Evolutionary conservation across 2,329 filamentous ascomycete species (phyloP).

Genomic region (Thielaviopsis punctulata): DNA sequence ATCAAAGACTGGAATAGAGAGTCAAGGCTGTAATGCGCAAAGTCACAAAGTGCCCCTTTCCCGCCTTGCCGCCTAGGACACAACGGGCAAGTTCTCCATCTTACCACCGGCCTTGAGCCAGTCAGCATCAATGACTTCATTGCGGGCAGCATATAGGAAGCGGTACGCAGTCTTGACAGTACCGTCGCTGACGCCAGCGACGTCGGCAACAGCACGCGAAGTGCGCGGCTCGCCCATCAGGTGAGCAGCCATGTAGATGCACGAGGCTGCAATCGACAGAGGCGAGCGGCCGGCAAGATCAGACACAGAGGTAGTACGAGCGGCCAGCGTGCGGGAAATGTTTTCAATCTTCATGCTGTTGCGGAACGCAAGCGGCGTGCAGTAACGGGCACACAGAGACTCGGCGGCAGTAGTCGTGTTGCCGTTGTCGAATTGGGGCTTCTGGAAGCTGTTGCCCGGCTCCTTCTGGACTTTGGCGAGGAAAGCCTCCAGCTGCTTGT

Average conservation of each 20-base stretch:
- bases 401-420: slow-evolving; percentile 60
- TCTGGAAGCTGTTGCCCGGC: slow-evolving; percentile 26
- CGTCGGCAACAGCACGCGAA: slow-evolving; percentile 71
- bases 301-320: slow-evolving; percentile 58
- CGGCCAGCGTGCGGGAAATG: slow-evolving; percentile 62
- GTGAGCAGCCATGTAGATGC: slow-evolving; percentile 89
- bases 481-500: slow-evolving; percentile 84
- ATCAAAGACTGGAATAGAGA: too few relatives aligned
- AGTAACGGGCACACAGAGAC: slow-evolving; percentile 79
- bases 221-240: slow-evolving; percentile 63
- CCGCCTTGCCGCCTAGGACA: neutral
- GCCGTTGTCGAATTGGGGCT: slow-evolving; percentile 50
- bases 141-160: slow-evolving; percentile 57
- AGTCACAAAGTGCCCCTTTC: neutral
- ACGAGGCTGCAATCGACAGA: slow-evolving; percentile 81
- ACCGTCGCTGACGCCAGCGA: slow-evolving; percentile 85
- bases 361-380: slow-evolving; percentile 61
- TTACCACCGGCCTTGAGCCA: slow-evolving; percentile 61
- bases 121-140: slow-evolving; percentile 56
- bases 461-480: slow-evolving; percentile 56
- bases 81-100: slow-evolving; percentile 48
- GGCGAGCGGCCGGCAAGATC: slow-evolving; percentile 85
- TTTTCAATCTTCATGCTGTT: slow-evolving; percentile 58
- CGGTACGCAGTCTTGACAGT: slow-evolving; percentile 96
- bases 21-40: neutral